Percentiles rank a stretch among this genome's conserved stretches.
Conservation (phyloP, 73 alveolate genomes). For the Symbiodinium pilosum region DNA sequence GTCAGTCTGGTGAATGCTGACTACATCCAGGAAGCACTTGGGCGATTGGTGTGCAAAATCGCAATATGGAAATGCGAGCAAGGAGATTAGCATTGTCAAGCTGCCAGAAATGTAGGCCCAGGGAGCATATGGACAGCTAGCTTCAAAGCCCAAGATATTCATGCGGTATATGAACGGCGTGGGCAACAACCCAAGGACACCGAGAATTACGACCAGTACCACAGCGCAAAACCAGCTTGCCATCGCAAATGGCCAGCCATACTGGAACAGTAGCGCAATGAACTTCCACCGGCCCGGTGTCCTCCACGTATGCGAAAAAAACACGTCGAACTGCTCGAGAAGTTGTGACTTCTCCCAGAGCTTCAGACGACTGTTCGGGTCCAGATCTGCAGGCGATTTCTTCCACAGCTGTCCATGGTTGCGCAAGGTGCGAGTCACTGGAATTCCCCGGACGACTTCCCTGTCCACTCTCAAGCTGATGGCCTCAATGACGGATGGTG, state of each 20-base stretch:
- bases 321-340: not conserved
- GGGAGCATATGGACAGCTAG: not conserved
- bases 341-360: not conserved
- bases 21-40: slow-evolving; percentile 24
- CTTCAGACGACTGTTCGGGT: not conserved
- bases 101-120: not conserved
- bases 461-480: not conserved
- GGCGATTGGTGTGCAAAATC: not conserved
- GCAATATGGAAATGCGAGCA: not conserved
- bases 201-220: not conserved
- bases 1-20: not conserved
- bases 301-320: slow-evolving; percentile 20
- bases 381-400: not conserved
- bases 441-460: not conserved
- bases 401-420: not conserved
- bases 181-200: not conserved
- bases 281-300: slow-evolving; percentile 8
- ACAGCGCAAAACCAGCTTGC: slow-evolving; percentile 3
- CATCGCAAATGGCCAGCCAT: slow-evolving; percentile 10
- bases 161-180: not conserved
- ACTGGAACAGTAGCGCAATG: not conserved
- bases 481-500: not conserved
- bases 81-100: not conserved
- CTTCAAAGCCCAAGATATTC: not conserved
- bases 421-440: not conserved